Evolutionary conservation across 768 basidiomycete species (phyloP).

Genomic region (Boletus edulis): DNA sequence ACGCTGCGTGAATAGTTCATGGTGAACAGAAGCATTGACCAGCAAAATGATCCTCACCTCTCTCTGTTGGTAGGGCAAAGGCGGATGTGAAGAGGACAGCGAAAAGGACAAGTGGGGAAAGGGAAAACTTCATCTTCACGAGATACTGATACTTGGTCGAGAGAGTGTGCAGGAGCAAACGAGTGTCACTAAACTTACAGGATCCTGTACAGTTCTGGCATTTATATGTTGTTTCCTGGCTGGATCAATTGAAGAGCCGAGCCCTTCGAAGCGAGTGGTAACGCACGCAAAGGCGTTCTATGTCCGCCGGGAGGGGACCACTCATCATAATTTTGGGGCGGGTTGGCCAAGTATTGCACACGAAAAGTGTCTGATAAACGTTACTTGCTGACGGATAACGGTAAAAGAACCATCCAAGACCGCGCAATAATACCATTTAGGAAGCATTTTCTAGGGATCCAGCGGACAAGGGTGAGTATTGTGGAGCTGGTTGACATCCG

Average conservation of each 20-base stretch:
- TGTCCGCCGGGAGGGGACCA: not conserved
- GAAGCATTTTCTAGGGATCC: not conserved
- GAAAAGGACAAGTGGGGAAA: not conserved
- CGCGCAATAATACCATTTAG: not conserved
- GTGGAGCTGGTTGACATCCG: not conserved
- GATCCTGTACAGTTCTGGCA: not conserved
- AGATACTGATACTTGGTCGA: not conserved
- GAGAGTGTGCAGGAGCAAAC: not conserved
- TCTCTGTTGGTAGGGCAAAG: not conserved
- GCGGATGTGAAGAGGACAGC: not conserved
- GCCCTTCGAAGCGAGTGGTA: not conserved
- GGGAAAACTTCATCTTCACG: not conserved
- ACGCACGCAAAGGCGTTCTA: not conserved
- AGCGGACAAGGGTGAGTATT: not conserved
- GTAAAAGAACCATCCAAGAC: not conserved
- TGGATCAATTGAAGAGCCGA: not conserved
- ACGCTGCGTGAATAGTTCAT: not conserved
- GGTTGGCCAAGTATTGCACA: not conserved
- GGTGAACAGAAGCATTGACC: not conserved
- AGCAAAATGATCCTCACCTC: not conserved
- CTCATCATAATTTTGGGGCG: not conserved
- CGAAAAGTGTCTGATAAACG: not conserved
- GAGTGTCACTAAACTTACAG: not conserved
- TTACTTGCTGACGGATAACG: not conserved
- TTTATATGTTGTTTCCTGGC: not conserved